A percentile compares a stretch with the other conserved stretches of the same genome.
Evolutionary conservation across 768 basidiomycete species (phyloP).

Genomic region (Saitozyma sp.): DNA sequence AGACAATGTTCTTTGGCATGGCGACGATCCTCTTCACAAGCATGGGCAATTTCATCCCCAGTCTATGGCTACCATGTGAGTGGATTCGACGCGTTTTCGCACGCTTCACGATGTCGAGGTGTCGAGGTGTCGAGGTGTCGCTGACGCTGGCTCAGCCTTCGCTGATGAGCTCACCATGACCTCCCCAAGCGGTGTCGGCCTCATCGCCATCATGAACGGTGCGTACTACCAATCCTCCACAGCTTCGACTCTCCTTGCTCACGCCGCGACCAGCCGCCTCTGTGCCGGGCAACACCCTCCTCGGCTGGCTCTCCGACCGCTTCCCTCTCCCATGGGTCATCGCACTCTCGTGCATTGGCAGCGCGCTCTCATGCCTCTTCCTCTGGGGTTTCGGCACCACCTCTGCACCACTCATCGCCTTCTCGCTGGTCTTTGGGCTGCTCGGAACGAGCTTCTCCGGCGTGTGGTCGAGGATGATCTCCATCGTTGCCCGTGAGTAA

Average conservation of each 20-base stretch:
- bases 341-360: constrained; percentile 32
- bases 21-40: constrained; percentile 34
- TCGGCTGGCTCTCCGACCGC: constrained; percentile 42
- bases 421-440: constrained; percentile 36
- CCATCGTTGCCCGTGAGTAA: constrained; percentile 35
- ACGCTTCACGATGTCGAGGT: neutral
- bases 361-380: constrained; percentile 38
- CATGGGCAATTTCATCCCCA: constrained; percentile 45
- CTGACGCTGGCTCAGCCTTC: constrained; percentile 22
- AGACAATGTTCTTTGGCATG: constrained; percentile 26
- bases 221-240: neutral
- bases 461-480: constrained; percentile 42
- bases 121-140: neutral
- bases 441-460: constrained; percentile 38
- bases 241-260: constrained; percentile 5
- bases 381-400: constrained; percentile 48
- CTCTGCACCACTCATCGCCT: constrained; percentile 27
- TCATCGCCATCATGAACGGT: constrained; percentile 49
- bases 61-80: constrained; percentile 38
- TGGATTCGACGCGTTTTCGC: neutral
- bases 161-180: constrained; percentile 33
- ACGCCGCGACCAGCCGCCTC: constrained; percentile 33
- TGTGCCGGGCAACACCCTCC: constrained; percentile 34
- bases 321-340: constrained; percentile 33
- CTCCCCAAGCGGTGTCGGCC: constrained; percentile 33